A percentile compares a stretch with the other conserved stretches of the same genome.
These are phyloP conservation scores for Penicillium sp. DNA, from an alignment of 2,329 filamentous ascomycete species.

Conservation along the genomic window DNA sequence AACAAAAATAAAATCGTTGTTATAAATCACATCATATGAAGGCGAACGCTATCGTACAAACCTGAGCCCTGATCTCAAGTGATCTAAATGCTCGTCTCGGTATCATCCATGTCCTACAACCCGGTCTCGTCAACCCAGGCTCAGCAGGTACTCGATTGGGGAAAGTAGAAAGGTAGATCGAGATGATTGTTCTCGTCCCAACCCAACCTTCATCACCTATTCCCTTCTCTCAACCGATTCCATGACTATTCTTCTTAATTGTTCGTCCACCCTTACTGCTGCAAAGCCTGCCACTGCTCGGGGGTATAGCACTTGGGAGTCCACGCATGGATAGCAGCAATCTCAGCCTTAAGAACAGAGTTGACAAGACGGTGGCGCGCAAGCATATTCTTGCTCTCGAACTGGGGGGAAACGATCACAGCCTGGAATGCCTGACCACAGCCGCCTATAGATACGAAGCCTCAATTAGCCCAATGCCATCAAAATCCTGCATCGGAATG, in stretches of 20 bases:
- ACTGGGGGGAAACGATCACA: conserved; percentile 65
- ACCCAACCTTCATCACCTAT: not conserved
- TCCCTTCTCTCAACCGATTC: not conserved
- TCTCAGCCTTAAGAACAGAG: conserved; percentile 74
- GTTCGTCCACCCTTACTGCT: conserved; percentile 30
- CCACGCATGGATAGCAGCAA: conserved; percentile 90
- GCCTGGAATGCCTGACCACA: conserved; percentile 68
- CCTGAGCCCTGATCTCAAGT: not conserved
- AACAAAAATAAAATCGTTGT: not conserved
- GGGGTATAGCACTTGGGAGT: conserved; percentile 90
- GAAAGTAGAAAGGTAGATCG: not conserved
- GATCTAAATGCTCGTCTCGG: not conserved
- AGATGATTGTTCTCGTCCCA: not conserved
- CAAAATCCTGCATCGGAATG: conserved; percentile 1
- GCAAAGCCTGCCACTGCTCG: conserved; percentile 76
- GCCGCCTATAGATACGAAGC: conserved; percentile 49
- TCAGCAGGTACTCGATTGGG: not conserved
- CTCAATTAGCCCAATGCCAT: not conserved
- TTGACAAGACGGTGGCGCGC: conserved; percentile 86
- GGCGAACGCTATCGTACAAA: conserved; percentile 15
- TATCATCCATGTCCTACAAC: not conserved
- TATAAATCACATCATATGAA: not conserved
- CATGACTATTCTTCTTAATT: not conserved
- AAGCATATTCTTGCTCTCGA: conserved; percentile 68
- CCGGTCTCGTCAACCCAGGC: not conserved